Conservation (phyloP, 2,329 filamentous ascomycete genomes). For the Curvularia sp. region DNA sequence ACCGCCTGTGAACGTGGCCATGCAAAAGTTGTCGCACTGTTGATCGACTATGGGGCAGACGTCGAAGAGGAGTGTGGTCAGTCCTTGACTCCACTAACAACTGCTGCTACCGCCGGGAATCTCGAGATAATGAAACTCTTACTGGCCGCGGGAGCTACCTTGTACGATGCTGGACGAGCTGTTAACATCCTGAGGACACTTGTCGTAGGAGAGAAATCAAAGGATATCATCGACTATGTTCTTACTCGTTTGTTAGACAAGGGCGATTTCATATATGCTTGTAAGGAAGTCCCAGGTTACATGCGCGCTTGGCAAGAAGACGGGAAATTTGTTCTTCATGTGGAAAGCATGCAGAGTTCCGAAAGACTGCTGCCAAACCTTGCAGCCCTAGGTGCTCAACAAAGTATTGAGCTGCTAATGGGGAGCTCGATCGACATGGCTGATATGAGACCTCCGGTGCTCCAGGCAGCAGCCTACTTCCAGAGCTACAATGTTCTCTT, state of each 20-base stretch:
- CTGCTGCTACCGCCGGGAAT: background rate
- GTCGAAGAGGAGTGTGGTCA: background rate
- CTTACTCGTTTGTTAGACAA: background rate
- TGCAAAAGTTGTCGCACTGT: background rate
- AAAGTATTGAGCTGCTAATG: background rate
- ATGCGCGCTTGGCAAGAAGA: background rate
- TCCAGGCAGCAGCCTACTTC: background rate
- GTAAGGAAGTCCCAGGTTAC: background rate
- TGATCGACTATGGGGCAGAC: background rate
- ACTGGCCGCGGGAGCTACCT: background rate
- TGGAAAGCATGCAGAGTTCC: background rate
- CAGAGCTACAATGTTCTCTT: background rate
- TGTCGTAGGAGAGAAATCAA: background rate
- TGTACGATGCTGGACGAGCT: background rate
- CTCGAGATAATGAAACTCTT: background rate
- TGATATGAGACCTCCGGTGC: background rate
- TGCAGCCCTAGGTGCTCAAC: background rate
- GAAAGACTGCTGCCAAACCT: background rate
- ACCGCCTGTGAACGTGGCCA: background rate
- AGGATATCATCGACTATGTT: background rate
- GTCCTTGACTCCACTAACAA: background rate
- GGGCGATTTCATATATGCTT: background rate
- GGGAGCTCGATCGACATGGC: background rate
- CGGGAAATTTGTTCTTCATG: background rate
- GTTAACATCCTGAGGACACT: background rate